phyloP scores from a whole-genome alignment of 192 early-diverging fungal species.

The Coemansia sp. region DNA sequence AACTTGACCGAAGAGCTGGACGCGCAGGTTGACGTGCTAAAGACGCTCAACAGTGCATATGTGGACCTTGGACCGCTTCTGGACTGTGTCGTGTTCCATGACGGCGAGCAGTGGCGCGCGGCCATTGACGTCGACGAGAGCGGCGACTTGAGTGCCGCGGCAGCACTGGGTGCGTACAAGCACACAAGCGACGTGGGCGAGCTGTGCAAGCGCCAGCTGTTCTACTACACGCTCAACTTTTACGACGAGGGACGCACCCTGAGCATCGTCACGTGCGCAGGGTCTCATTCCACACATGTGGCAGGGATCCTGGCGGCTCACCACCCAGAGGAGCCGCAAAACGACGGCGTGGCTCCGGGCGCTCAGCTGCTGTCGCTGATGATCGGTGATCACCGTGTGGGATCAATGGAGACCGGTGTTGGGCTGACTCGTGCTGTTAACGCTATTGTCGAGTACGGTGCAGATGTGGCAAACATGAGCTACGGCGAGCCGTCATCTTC shows the following conservation, averaged over 20 bases:
- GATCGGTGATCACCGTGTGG: conserved; percentile 82
- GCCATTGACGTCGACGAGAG: conserved; percentile 73
- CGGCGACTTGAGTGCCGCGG: conserved; percentile 70
- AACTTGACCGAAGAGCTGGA: neutral
- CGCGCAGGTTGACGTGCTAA: conserved; percentile 17
- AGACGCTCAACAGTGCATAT: conserved; percentile 66
- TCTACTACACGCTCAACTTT: conserved; percentile 92
- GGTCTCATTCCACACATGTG: conserved; percentile 93
- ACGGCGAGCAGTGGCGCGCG: conserved; percentile 86
- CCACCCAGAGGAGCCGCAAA: conserved; percentile 77
- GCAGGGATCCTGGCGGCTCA: conserved; percentile 90
- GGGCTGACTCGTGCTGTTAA: conserved; percentile 80
- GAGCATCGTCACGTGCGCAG: conserved; percentile 79
- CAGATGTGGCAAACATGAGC: conserved; percentile 82
- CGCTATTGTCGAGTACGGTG: conserved; percentile 66
- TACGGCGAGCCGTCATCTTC: conserved; percentile 80
- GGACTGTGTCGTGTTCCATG: conserved; percentile 85
- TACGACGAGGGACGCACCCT: conserved; percentile 79
- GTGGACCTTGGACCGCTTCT: conserved; percentile 75
- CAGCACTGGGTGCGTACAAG: conserved; percentile 71
- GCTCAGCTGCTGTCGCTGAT: conserved; percentile 92
- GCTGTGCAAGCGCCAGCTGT: conserved; percentile 74
- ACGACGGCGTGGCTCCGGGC: conserved; percentile 93
- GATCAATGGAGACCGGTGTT: conserved; percentile 80
- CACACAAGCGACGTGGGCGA: conserved; percentile 69